Evolutionary conservation across 2,329 filamentous ascomycete genomes (phyloP), one percentile per base, ranked within the genome.

Genomic region (Aureobasidium pullulans): DNA sequence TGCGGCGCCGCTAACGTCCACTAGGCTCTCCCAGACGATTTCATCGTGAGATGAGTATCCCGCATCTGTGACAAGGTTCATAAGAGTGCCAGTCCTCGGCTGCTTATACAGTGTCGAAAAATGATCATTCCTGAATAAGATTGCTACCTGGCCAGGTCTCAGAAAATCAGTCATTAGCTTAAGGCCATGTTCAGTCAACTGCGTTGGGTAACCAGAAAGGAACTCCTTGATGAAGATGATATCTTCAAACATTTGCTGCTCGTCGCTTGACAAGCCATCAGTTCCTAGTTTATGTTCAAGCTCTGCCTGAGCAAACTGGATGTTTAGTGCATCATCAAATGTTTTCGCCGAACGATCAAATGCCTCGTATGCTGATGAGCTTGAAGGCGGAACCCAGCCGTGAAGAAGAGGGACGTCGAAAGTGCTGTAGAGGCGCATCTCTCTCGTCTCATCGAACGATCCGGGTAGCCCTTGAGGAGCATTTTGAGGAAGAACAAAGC

Each of bases 101-200:
- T 97, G 90, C 62, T 92, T 90, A 73, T 96, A 96, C 0, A 99
- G 73, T 0, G 93, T 97, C 43, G 90, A 91, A 69, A 99, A 99
- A 71, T 99, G 94, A 69, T 99, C 93, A 67, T 99, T 99, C 29
- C 94, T 84, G 76, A 99, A 99, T 1, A 99, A 75, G 52, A 99
- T 97, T 0, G 90, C 90, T 62, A 96, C 84, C 1, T 88, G 84
- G 1, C 91, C 93, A 1, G 90, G 87, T 11, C 81, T 76, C 60
- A 96, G 80, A 6, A 82, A 85, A 53, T 84, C 82, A 0, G 81
- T 81, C 40, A 97, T 85, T 1, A 88, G 83, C 40, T 88, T 82
- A 2, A 99, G 79, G 0, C 94, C 94, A 72, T 87, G 88, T 0
- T 83, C 78, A 0, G 94, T 96, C 23, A 99, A 77, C 67, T 99